Conservation (phyloP, 352 stramenopile genomes). For the Globisporangium nagaii region DNA sequence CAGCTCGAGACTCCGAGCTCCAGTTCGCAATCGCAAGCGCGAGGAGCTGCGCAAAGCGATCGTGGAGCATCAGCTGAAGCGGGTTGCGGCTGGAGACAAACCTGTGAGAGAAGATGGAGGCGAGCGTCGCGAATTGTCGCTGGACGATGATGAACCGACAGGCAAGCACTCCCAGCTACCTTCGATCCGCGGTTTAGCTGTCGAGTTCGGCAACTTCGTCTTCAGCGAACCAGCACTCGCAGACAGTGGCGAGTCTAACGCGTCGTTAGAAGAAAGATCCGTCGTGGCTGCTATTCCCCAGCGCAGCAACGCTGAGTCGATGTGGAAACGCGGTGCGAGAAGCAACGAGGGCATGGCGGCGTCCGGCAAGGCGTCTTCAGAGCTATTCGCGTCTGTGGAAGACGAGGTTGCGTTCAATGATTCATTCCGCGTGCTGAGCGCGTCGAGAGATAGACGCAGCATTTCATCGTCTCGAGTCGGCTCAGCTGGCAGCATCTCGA, state of each 20-base stretch:
- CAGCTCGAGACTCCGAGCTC: neutral
- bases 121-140: neutral
- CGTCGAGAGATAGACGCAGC: constrained; percentile 13
- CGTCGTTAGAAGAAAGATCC: neutral
- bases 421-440: constrained; percentile 27
- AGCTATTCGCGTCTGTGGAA: constrained; percentile 22
- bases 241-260: neutral
- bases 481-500: neutral
- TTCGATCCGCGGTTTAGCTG: constrained; percentile 15
- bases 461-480: constrained; percentile 3
- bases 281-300: neutral
- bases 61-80: constrained; percentile 13
- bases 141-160: neutral
- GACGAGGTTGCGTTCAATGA: constrained; percentile 25
- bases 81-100: neutral
- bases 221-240: neutral
- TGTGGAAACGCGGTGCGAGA: constrained; percentile 45
- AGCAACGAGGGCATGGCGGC: neutral
- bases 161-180: constrained; percentile 6
- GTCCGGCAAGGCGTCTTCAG: neutral
- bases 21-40: constrained; percentile 16
- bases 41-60: constrained; percentile 27
- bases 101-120: neutral
- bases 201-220: constrained; percentile 42
- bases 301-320: constrained; percentile 17